Percentiles rank a stretch among this genome's conserved stretches.
These are phyloP conservation scores for Syncephalastrum monosporum DNA, from an alignment of 371 early-diverging fungal genomes.

Conservation along the genomic window DNA sequence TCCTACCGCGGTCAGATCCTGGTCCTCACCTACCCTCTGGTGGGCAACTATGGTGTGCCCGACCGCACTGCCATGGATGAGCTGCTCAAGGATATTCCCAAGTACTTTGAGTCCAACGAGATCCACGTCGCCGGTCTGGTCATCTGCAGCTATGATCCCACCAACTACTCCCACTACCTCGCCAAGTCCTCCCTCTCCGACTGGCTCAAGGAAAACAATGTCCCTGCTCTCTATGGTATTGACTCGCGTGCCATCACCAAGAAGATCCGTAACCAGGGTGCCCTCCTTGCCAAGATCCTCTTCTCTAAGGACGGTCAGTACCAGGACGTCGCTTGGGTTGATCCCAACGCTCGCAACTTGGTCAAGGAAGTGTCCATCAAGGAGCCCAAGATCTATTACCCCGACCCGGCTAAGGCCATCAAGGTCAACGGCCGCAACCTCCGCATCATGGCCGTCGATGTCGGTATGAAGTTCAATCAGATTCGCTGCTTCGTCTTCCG, in stretches of 20 bases:
- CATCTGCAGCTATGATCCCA: constrained; percentile 78
- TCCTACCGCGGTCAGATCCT: constrained; percentile 95
- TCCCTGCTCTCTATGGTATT: constrained; percentile 90
- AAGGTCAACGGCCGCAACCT: constrained; percentile 76
- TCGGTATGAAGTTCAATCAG: constrained; percentile 98
- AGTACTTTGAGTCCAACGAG: constrained; percentile 83
- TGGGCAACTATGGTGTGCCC: constrained; percentile 95
- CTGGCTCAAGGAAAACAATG: constrained; percentile 85
- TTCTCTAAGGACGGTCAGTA: constrained; percentile 75
- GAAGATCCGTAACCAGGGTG: constrained; percentile 81
- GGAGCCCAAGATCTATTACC: constrained; percentile 71
- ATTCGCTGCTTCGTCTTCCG: constrained; percentile 94
- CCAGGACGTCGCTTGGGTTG: constrained; percentile 84
- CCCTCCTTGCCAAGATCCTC: constrained; percentile 83
- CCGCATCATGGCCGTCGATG: constrained; percentile 90
- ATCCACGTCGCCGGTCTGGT: constrained; percentile 88
- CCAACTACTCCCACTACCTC: constrained; percentile 88
- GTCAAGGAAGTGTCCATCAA: constrained; percentile 92
- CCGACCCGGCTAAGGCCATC: constrained; percentile 61
- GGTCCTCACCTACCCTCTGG: constrained; percentile 85
- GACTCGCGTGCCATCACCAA: constrained; percentile 92
- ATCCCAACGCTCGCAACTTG: constrained; percentile 90
- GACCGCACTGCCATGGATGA: constrained; percentile 67
- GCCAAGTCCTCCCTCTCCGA: constrained; percentile 83
- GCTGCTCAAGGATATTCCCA: constrained; percentile 77